phyloP scores from a whole-genome alignment of 2,329 filamentous ascomycete species.

The Diaporthe batatas region DNA sequence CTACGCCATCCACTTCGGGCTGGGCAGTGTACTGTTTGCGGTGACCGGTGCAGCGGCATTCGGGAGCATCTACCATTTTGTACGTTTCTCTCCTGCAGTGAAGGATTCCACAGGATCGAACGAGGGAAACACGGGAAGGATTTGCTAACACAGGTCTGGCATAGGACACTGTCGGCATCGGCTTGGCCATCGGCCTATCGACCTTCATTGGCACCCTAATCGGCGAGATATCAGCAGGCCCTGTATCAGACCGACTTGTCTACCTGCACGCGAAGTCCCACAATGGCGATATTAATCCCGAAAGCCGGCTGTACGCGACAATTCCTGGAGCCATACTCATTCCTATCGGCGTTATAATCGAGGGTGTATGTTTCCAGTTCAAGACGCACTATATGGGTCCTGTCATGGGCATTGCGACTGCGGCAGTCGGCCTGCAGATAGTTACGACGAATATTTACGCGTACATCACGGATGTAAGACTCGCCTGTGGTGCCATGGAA shows the following conservation, averaged over 20 bases:
- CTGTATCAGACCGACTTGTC: constrained; percentile 5
- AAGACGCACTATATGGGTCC: constrained; percentile 43
- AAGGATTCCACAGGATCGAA: not conserved
- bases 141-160: not conserved
- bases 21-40: constrained; percentile 2
- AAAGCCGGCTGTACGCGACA: not conserved
- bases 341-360: constrained; percentile 44
- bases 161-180: constrained; percentile 14
- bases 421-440: constrained; percentile 42
- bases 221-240: constrained; percentile 9
- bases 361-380: constrained; percentile 44
- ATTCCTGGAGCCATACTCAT: constrained; percentile 35
- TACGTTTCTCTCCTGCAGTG: not conserved
- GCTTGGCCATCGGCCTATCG: constrained; percentile 1
- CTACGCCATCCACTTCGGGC: constrained; percentile 7
- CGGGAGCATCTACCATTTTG: constrained; percentile 7
- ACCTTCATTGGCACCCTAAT: not conserved
- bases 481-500: fast-evolving
- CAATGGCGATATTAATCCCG: not conserved
- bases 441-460: constrained; percentile 44
- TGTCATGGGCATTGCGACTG: constrained; percentile 41
- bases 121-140: not conserved
- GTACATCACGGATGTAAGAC: constrained; percentile 40
- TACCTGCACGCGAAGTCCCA: not conserved
- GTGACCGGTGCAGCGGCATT: not conserved